Evolutionary conservation across 768 basidiomycete genomes (phyloP), one percentile per base, ranked within the genome.

Genomic region (Xerocomus spinulosus): DNA sequence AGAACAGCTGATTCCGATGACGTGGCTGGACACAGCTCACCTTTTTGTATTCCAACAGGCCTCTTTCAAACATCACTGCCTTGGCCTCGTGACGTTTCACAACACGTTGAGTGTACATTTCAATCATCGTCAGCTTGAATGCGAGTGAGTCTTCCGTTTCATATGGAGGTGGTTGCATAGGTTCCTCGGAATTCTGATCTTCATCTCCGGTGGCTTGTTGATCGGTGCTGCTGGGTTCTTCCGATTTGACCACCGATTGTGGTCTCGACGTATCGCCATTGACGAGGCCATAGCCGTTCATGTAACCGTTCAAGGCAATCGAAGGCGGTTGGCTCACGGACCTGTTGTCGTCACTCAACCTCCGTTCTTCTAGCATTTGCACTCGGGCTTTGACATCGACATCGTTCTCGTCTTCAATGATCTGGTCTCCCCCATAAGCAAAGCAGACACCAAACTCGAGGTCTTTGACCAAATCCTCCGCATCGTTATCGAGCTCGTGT

Each of bases 401-500:
- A 52, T 92, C 91, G 52, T 83, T 81, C 52, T 83, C 84, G 55
- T 90, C 91, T 54, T 91, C 87, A 3, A 75, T 70, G 45, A 85
- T 83, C 55, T 85, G 73, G 58, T 90, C 89, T 2, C 95, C 96
- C 2, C 87, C 93, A 62, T 81, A 95, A 26, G 82, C 78, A 18
- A 79, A 73, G 51, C 91, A 91, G n/a, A 93, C 70, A 2, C 91
- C 95, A 57, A 97, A 97, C 63, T 98, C 94, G 53, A 99, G 74
- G 62, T 97, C 92, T 68, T 97, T 98, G 54, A 97, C 86, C 2
- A 91, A 69, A 58, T 94, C 86, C 63, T 99, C 95, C 0, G 95
- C 95, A 43, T 99, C 95, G 64, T 99, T 96, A 61, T 97, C 94
- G 5, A 92, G 71, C 67, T 99, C 95, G 57, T 94, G 93, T 62